These are phyloP conservation scores for Phycomyces nitens DNA, from an alignment of 192 early-diverging fungal species.

Conservation along the genomic window DNA sequence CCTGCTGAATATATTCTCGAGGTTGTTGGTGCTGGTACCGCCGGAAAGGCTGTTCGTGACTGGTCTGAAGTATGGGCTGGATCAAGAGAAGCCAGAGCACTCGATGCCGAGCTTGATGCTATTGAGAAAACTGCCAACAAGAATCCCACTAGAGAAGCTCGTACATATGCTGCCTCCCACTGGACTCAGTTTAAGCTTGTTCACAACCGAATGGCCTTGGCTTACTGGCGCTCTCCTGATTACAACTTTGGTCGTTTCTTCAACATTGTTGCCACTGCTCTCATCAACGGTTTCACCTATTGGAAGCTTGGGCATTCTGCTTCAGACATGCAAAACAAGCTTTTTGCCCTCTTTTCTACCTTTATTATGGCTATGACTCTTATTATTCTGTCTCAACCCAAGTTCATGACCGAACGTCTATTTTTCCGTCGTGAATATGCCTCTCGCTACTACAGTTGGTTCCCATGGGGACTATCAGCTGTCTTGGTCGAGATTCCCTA, in stretches of 20 bases:
- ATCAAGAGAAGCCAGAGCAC: constrained; percentile 44
- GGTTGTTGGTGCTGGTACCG: constrained; percentile 67
- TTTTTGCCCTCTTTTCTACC: constrained; percentile 71
- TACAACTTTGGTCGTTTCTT: constrained; percentile 74
- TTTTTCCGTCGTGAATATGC: constrained; percentile 67
- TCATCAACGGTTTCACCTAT: constrained; percentile 76
- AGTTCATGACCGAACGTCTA: constrained; percentile 63
- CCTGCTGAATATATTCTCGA: constrained; percentile 87
- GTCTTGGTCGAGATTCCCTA: constrained; percentile 71
- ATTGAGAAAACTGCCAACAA: constrained; percentile 39
- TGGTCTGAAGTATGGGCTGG: constrained; percentile 74
- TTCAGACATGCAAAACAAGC: constrained; percentile 59
- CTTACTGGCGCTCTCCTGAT: constrained; percentile 70
- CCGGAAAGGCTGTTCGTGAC: constrained; percentile 48
- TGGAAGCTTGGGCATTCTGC: constrained; percentile 54
- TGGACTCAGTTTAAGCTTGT: constrained; percentile 58
- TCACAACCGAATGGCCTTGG: constrained; percentile 56
- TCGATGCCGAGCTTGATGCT: constrained; percentile 49
- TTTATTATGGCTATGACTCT: constrained; percentile 61
- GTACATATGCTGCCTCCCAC: constrained; percentile 45
- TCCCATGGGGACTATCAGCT: constrained; percentile 60
- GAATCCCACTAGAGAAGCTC: constrained; percentile 25
- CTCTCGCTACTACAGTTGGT: constrained; percentile 65
- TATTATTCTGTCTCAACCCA: constrained; percentile 67
- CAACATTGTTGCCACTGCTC: constrained; percentile 51